phyloP scores from a whole-genome alignment of 202 grass and related monocot genomes.

The Schoenoplectus tabernaemontani region DNA sequence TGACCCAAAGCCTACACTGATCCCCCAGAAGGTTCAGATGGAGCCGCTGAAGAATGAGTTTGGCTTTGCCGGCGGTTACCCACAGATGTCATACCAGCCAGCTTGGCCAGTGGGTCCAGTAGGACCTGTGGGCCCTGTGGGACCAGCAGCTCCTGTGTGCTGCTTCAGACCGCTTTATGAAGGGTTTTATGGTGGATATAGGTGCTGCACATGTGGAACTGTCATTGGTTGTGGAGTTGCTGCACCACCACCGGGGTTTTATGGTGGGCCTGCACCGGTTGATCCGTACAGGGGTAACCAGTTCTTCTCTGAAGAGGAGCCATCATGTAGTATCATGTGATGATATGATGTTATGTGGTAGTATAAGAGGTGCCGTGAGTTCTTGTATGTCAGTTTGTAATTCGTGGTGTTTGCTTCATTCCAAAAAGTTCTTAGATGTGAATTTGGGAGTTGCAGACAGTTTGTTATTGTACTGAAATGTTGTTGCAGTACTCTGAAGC shows the following conservation, averaged over 20 bases:
- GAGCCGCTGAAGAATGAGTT: not conserved
- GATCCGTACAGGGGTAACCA: constrained; percentile 31
- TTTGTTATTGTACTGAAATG: not conserved
- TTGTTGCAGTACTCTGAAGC: not conserved
- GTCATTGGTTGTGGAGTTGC: constrained; percentile 22
- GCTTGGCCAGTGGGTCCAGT: not conserved
- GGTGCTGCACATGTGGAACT: constrained; percentile 31
- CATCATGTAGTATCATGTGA: constrained; percentile 54
- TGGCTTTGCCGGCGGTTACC: not conserved
- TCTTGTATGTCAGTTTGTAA: not conserved
- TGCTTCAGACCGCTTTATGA: constrained; percentile 44
- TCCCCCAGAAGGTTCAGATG: constrained; percentile 22
- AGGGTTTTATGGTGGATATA: constrained; percentile 39
- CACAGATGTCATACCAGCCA: constrained; percentile 17
- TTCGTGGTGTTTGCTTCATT: not conserved
- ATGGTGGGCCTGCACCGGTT: not conserved
- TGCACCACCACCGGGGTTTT: not conserved
- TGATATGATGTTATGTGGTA: not conserved
- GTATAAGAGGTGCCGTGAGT: not conserved
- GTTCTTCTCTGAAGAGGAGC: constrained; percentile 40
- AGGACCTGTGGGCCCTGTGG: not conserved
- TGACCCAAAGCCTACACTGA: constrained; percentile 3
- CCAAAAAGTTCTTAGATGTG: not conserved
- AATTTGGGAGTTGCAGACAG: not conserved
- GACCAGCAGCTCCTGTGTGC: not conserved